These are phyloP conservation scores for Alternaria hordeiaustralica DNA, from an alignment of 2,329 filamentous ascomycete species.

Conservation along the genomic window DNA sequence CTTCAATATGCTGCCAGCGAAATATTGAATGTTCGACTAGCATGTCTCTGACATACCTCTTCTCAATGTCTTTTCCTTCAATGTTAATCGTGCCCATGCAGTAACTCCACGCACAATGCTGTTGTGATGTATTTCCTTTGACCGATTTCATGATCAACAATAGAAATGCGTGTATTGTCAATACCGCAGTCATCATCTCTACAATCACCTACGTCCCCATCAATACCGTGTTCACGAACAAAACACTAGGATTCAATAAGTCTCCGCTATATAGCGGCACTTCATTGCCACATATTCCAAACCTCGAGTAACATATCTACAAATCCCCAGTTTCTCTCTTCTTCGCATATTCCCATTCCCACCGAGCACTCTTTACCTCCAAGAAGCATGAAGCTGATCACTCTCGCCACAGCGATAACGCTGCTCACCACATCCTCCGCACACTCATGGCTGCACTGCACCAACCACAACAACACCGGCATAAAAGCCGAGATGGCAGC, in stretches of 20 bases:
- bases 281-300: background rate
- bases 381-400: background rate
- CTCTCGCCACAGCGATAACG: background rate
- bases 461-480: slow-evolving; percentile 29
- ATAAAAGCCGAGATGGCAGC: background rate
- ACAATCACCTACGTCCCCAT: background rate
- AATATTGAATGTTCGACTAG: background rate
- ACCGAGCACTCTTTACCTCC: no score
- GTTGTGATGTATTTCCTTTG: background rate
- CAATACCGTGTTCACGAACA: no score
- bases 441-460: slow-evolving; percentile 37
- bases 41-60: fast-evolving
- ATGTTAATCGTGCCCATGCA: background rate
- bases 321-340: background rate
- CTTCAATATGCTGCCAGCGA: background rate
- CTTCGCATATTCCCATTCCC: background rate
- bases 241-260: no score
- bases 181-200: background rate
- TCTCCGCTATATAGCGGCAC: background rate
- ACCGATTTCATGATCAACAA: background rate
- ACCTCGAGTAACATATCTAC: background rate
- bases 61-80: background rate
- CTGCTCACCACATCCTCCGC: slow-evolving; percentile 14
- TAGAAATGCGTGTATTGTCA: background rate
- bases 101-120: background rate